phyloP scores from a whole-genome alignment of 2,329 filamentous ascomycete species.

The Epicoccum nigrum region DNA sequence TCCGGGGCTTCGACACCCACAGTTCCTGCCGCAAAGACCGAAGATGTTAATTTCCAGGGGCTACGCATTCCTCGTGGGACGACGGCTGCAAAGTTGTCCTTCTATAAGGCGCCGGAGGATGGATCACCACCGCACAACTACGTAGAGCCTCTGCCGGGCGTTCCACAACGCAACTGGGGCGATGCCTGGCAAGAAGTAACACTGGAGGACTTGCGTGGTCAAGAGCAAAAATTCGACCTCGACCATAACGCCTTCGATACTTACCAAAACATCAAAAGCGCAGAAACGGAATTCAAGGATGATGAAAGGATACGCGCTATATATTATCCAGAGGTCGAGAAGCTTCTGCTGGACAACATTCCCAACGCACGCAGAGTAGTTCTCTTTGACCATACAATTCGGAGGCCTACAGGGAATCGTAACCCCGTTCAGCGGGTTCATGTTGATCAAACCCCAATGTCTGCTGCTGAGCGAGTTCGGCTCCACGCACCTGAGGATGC shows the following conservation, averaged over 20 bases:
- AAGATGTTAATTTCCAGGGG: slow-evolving; percentile 42
- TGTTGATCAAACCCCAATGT: slow-evolving; percentile 78
- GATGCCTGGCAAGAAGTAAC: slow-evolving; percentile 56
- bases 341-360: slow-evolving; percentile 69
- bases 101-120: slow-evolving; percentile 37
- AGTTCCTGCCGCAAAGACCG: slow-evolving; percentile 29
- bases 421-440: slow-evolving; percentile 75
- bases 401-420: slow-evolving; percentile 69
- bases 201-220: slow-evolving; percentile 76
- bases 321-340: slow-evolving; percentile 87
- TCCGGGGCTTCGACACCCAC: slow-evolving; percentile 30
- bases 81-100: slow-evolving; percentile 35
- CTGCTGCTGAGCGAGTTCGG: slow-evolving; percentile 70
- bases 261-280: slow-evolving; percentile 63
- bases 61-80: slow-evolving; percentile 38
- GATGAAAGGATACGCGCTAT: slow-evolving; percentile 70
- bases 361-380: slow-evolving; percentile 70
- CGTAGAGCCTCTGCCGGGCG: slow-evolving; percentile 68
- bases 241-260: slow-evolving; percentile 78
- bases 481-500: slow-evolving; percentile 72
- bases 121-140: slow-evolving; percentile 50
- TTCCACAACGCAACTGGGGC: slow-evolving; percentile 70
- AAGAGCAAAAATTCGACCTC: slow-evolving; percentile 69
- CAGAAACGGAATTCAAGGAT: slow-evolving; percentile 66
- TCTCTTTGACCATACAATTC: slow-evolving; percentile 88